Base-by-base conservation (phyloP, 2,329 filamentous ascomycete genomes). In the Gaeumannomyces tritici region DNA sequence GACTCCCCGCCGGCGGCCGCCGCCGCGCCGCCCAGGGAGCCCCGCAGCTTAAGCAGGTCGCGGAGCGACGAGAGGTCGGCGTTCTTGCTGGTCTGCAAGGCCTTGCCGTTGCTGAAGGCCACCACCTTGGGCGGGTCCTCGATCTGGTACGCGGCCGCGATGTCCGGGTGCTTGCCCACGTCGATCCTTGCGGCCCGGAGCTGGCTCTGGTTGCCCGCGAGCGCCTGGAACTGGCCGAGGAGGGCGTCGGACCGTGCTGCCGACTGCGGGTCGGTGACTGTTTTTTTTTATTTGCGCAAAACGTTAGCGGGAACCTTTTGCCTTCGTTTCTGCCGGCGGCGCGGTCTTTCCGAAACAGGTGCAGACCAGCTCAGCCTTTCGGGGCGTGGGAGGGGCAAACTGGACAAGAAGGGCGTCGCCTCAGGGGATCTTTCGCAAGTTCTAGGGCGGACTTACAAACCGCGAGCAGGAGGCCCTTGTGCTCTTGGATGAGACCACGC, bases 81-180 rank as follows among this genome's bases (percentile, higher is more conserved):
- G 57, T 92, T 93, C 71, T 84, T 81, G 64, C 95, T 83, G 69
- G 85, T 88, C 61, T 89, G 83, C 58, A 85, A 82, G 63, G 86
- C 78, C 66, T 85, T 80, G 68, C 87, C 88, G 71, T 89, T 83
- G 69, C 89, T 88, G 79, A 91, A 96, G 70, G 97, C 83, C 71
- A 98, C 83, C 74, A 98, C 96, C n/a, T 93, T 96, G 11, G 95
- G 95, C 72, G 93, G 87, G 75, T 85, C 83, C 26, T 85, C 87
- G 70, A 98, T 81, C 66, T 80, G 79, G 77, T 96, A 95, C 67
- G 86, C 84, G 64, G 83, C 73, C 21, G 90, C 85, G 66, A 98
- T 84, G 51, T 90, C 86, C 70, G 85, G 80, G 72, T 95, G 89
- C 60, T 82, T 75, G 68, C 96, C 64, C 26, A 61, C 64, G 62